phyloP scores from a whole-genome alignment of 495 filamentous ascomycete genomes.

The Glonium stellatum region DNA sequence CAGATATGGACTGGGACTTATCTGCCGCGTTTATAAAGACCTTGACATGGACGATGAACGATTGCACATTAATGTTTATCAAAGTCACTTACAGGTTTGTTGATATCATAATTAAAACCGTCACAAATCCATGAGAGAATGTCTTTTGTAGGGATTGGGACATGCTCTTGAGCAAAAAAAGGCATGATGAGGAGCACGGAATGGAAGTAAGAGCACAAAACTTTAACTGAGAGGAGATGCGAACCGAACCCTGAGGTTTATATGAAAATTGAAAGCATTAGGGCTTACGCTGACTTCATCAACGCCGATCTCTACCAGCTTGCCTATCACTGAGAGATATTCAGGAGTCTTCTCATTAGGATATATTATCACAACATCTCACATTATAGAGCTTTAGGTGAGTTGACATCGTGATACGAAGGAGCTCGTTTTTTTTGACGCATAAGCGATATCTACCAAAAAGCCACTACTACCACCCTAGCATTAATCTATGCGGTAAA shows the following conservation, averaged over 20 bases:
- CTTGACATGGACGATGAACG: not conserved
- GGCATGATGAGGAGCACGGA: not conserved
- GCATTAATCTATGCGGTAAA: too few relatives aligned
- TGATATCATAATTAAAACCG: constrained; percentile 23
- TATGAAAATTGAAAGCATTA: not conserved
- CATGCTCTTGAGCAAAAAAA: constrained; percentile 4
- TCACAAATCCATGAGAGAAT: constrained; percentile 31
- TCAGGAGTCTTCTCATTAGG: too few relatives aligned
- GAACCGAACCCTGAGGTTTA: not conserved
- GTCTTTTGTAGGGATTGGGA: constrained; percentile 26
- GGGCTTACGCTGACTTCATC: not conserved
- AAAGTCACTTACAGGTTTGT: constrained; percentile 15
- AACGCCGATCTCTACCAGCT: not conserved
- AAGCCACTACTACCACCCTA: too few relatives aligned
- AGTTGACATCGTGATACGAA: too few relatives aligned
- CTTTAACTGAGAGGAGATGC: too few relatives aligned
- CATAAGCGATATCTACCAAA: too few relatives aligned
- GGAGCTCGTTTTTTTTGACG: too few relatives aligned
- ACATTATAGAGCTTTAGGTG: too few relatives aligned
- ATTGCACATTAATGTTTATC: not conserved
- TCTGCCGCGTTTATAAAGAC: constrained; percentile 27
- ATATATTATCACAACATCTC: too few relatives aligned
- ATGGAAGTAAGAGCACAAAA: too few relatives aligned
- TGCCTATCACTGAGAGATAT: too few relatives aligned
- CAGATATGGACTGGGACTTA: constrained; percentile 18